These are phyloP conservation scores for Candida buenavistaensis DNA, from an alignment of 1,139 yeast genomes.

Conservation along the genomic window DNA sequence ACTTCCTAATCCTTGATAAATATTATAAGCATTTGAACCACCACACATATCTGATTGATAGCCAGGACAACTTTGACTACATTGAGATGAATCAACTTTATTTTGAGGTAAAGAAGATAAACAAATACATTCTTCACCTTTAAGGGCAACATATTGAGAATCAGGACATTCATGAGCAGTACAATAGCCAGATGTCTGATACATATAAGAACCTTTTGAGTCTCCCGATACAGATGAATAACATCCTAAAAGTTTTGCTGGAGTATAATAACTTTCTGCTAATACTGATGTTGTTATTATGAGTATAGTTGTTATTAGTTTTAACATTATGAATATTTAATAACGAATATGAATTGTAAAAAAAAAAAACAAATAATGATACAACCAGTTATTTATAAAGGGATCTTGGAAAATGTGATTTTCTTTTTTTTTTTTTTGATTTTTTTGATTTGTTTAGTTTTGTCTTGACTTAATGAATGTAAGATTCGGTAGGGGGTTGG, in stretches of 20 bases:
- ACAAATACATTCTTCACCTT: slow-evolving; percentile 66
- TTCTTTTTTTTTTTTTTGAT: no score
- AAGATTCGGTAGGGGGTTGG: no score
- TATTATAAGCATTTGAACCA: slow-evolving; percentile 45
- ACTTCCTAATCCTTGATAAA: slow-evolving; percentile 29
- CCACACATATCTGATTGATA: slow-evolving; percentile 57
- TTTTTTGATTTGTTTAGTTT: no score
- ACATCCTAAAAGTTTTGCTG: slow-evolving; percentile 26
- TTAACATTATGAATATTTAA: no score
- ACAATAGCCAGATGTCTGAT: slow-evolving; percentile 55
- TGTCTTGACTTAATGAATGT: no score
- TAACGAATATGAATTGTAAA: no score
- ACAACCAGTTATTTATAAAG: no score
- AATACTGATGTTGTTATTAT: background rate
- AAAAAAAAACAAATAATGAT: no score
- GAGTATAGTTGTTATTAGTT: no score
- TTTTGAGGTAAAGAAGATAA: slow-evolving; percentile 54
- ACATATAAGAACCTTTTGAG: slow-evolving; percentile 38
- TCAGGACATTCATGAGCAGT: slow-evolving; percentile 40
- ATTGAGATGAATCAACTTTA: slow-evolving; percentile 25
- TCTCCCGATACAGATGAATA: slow-evolving; percentile 30
- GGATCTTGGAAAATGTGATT: no score
- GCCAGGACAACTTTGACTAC: slow-evolving; percentile 53
- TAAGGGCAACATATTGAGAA: slow-evolving; percentile 59
- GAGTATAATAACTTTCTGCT: slow-evolving; percentile 9